Conservation (phyloP, 73 alveolate species). For the Paramecium sonneborni region DNA sequence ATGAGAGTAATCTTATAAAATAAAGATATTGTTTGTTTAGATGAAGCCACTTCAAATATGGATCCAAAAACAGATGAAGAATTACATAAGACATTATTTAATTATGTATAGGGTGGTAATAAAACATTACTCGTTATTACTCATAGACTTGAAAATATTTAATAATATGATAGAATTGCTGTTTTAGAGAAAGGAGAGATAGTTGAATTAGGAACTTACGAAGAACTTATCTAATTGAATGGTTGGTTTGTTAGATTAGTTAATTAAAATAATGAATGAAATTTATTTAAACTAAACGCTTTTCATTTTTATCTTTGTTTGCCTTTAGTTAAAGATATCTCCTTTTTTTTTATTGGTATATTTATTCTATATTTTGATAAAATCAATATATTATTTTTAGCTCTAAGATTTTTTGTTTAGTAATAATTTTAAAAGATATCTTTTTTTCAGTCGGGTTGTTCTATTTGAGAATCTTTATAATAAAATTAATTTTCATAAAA, state of each 20-base stretch:
- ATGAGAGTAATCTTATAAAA: constrained; percentile 78
- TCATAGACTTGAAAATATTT: constrained; percentile 59
- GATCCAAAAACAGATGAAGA: constrained; percentile 85
- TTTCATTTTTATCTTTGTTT: too few species aligned
- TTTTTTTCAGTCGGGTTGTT: too few species aligned
- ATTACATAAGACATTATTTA: constrained; percentile 57
- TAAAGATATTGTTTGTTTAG: constrained; percentile 76
- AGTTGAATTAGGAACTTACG: constrained; percentile 51
- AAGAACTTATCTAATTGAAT: constrained; percentile 25
- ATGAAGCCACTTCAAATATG: constrained; percentile 84
- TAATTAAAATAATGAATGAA: constrained; percentile 23
- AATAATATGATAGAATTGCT: constrained; percentile 54
- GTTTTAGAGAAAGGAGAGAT: constrained; percentile 57
- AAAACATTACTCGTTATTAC: constrained; percentile 63
- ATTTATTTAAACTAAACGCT: background rate
- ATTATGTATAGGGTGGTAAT: constrained; percentile 33
- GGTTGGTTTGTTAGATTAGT: constrained; percentile 26
- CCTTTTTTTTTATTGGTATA: too few species aligned
- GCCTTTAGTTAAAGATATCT: too few species aligned
- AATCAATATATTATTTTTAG: too few species aligned
- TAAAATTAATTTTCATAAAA: too few species aligned
- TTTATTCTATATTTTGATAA: too few species aligned
- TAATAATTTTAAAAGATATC: too few species aligned
- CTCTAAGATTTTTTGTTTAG: too few species aligned
- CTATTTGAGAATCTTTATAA: too few species aligned